phyloP scores from a whole-genome alignment of 441 rosid species.

The Brassica balearica region DNA sequence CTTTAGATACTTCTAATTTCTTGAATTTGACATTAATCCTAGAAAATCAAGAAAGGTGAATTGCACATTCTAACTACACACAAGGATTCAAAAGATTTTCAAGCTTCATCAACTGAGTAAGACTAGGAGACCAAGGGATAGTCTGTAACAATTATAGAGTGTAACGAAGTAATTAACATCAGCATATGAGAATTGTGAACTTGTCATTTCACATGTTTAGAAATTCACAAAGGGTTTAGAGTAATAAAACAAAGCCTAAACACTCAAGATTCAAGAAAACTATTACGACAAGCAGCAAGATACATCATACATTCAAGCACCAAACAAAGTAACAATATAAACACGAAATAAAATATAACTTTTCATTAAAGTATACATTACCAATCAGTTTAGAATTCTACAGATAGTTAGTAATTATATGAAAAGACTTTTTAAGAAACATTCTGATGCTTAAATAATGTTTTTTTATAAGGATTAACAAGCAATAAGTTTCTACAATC shows the following conservation, averaged over 20 bases:
- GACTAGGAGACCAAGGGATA: not conserved
- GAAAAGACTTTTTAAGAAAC: not conserved
- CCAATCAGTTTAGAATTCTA: not conserved
- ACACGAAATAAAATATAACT: not conserved
- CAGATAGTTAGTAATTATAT: not conserved
- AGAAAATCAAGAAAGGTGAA: not conserved
- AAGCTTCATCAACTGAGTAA: not conserved
- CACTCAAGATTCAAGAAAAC: not conserved
- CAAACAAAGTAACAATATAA: not conserved
- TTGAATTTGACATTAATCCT: not conserved
- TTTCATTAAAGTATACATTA: no score
- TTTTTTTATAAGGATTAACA: not conserved
- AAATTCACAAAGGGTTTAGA: not conserved
- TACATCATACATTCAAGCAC: not conserved
- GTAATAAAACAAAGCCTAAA: not conserved
- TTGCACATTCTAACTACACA: not conserved
- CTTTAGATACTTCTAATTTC: no score
- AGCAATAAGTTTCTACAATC: not conserved
- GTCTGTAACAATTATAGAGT: not conserved
- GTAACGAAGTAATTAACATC: not conserved
- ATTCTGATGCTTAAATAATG: not conserved
- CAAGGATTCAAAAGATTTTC: not conserved
- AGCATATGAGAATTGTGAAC: not conserved
- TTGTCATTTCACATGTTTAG: slow-evolving; percentile 5
- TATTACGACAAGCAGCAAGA: not conserved